A percentile compares a stretch with the other conserved stretches of the same genome.
phyloP scores from a whole-genome alignment of 345 rosid genomes.

The Corchorus capsularis region DNA sequence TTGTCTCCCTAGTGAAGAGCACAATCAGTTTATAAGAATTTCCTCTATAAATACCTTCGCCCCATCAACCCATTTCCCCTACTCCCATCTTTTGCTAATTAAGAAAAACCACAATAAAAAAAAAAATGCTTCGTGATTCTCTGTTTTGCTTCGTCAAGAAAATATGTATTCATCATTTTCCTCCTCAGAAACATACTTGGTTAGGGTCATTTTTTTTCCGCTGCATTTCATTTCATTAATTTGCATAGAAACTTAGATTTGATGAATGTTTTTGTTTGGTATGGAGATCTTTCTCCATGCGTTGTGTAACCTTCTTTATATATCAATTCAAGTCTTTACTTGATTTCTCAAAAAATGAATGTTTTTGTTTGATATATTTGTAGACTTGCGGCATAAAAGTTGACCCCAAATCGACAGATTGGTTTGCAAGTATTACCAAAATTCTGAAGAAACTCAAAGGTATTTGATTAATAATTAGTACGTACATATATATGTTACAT shows the following conservation, averaged over 20 bases:
- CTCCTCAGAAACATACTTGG: neutral
- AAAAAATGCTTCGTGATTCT: too few species aligned
- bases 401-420: neutral
- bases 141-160: too few species aligned
- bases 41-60: neutral
- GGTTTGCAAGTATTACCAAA: slow-evolving; percentile 10
- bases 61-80: too few species aligned
- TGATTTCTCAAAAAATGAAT: too few species aligned
- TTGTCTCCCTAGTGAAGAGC: neutral
- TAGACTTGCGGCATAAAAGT: neutral
- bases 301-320: too few species aligned
- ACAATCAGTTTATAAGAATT: neutral
- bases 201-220: neutral
- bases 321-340: too few species aligned
- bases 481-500: too few species aligned
- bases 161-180: neutral
- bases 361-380: neutral
- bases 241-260: neutral
- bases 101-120: neutral
- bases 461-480: too few species aligned
- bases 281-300: too few species aligned
- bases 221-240: neutral
- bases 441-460: slow-evolving; percentile 5
- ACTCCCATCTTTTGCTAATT: neutral
- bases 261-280: neutral